Percentiles rank a stretch among this genome's conserved stretches.
Conservation (phyloP, 2,329 filamentous ascomycete species). For the Claviceps africana region DNA sequence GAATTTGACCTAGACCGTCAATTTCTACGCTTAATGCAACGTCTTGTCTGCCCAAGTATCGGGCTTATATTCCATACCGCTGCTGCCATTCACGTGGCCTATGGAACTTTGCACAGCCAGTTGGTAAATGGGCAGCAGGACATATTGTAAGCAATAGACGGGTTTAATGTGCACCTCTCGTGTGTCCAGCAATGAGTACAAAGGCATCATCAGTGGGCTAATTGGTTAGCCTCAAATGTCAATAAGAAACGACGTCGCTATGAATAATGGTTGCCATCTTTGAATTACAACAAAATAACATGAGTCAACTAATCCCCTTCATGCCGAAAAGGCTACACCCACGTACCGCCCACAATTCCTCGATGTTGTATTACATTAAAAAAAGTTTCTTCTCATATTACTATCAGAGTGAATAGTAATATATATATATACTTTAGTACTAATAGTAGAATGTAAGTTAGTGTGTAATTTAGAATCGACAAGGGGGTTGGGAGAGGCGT, state of each 20-base stretch:
- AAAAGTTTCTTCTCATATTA: no score
- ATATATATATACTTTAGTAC: no score
- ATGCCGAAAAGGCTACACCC: no score
- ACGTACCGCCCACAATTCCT: no score
- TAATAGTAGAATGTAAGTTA: no score
- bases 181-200: neutral
- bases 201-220: neutral
- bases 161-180: neutral
- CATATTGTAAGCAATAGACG: neutral
- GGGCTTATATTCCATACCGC: neutral
- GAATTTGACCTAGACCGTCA: constrained; percentile 33
- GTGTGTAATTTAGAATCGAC: no score
- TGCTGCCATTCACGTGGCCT: neutral
- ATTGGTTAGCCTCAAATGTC: neutral
- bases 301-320: no score
- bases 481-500: no score
- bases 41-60: neutral
- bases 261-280: neutral
- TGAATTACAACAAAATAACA: neutral
- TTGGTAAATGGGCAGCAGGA: neutral
- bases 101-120: neutral
- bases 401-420: no score
- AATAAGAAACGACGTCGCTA: neutral
- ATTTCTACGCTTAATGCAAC: constrained; percentile 33
- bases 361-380: no score